Evolutionary conservation across 2,329 filamentous ascomycete species (phyloP), one percentile per base, ranked within the genome.

Genomic region (Fusarium decemcellulare): DNA sequence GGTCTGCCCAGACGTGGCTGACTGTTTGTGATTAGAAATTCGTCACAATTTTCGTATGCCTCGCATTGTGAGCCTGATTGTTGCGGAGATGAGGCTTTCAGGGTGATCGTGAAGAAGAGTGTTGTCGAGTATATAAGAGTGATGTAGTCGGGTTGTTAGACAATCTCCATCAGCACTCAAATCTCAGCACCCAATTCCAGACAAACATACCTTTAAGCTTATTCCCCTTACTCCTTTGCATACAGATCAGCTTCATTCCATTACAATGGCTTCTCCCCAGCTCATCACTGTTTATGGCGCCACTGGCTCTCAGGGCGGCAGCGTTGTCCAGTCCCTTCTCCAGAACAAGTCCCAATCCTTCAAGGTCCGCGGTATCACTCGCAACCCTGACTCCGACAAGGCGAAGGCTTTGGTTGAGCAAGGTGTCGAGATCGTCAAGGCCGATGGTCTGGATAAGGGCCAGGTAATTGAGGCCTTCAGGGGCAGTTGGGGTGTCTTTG

Each of bases 401-500:
- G 74, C 76, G 55, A 77, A 77, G 46, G 61, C 55, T 1, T 68
- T 79, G 18, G 50, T 64, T 2, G 57, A 59, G 4, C 61, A 72
- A 2, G 76, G 74, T 4, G 76, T 76, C 9, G 73, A 80, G n/a
- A 68, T 79, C 5, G 67, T 78, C 32, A 72, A 76, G 63, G 77
- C 76, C 3, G 74, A 79, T 36, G 76, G 76, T 1, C 52, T 73
- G 40, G 57, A 68, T 16, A 73, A 69, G 34, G 64, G 70, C 9
- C 61, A 76, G 23, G 50, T 77, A 10, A 8, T 70, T 14, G 65
- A 67, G 12, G 77, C 77, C 8, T 78, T 79, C 67, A 69, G 61
- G 50, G 74, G 71, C n/a, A 77, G 75, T 57, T 79, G 77, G 73
- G 78, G 74, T 11, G 69, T 76, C 8, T 80, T 80, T 61, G 70